Base-by-base conservation (phyloP, 1,139 yeast species). In the Suhomyces choctaworum region DNA sequence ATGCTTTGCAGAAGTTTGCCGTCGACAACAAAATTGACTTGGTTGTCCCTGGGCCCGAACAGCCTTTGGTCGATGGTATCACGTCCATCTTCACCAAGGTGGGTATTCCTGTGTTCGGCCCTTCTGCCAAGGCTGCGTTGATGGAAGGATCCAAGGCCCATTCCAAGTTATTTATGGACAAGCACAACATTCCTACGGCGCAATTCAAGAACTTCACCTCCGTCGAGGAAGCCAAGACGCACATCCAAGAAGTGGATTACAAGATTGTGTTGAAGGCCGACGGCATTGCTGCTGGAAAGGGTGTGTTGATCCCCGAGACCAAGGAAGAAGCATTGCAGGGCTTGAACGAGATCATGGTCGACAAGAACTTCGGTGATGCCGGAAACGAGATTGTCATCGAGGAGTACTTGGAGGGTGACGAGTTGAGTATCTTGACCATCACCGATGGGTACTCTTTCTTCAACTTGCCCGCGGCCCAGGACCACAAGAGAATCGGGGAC, bases 31-130 rank as follows among this genome's bases (percentile, higher is more conserved):
- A 74, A 7, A 74, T 94, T 40, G 76, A 73, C 35, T 72, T 94
- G 45, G 98, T 89, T 9, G 74, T 94, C 33, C 98, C 98, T 24
- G 99, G 99, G 27, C 98, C 99, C n/a, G 99, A 94, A 65, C 96
- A 89, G 63, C 98, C 98, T 26, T 72, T 94, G 45, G 97, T 92
- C 25, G 97, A 92, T 55, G 99, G 99, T 30, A 80, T 92, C 42
- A 64, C 90, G 22, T 65, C 81, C 15, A 68, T 71, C 34, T 90
- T 92, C 72, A 63, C 69, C 39, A 72, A 71, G 38, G 83, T 84
- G 37, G 98, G 98, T 48, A 82, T 94, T 44, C 95, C 97, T 24
- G 96, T 90, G 17, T 94, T 94, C 64, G 99, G 98, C 7, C 99
- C 99, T 17, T 78, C 88, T 28, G 83, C 77, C 28, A 75, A 76